Base-by-base conservation (phyloP, 1,284 basidiomycete species). In the Leucoagaricus sp. region DNA sequence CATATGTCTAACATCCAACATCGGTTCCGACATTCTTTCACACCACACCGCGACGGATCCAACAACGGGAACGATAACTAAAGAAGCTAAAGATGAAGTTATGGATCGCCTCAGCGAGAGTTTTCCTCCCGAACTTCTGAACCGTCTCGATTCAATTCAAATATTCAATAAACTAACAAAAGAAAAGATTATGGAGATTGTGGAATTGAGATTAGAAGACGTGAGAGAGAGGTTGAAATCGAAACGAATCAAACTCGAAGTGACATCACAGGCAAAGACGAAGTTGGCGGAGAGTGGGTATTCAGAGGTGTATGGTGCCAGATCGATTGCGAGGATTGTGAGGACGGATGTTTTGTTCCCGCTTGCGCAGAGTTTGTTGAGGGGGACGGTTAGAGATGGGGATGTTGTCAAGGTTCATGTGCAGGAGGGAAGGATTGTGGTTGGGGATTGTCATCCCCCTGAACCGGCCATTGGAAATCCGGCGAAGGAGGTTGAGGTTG, bases 41-140 rank as follows among this genome's bases (percentile, higher is more conserved):
- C 83, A 89, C 61, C 73, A 81, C 1, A 81, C 82, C 0, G 82
- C 93, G 0, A 88, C 83, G 29, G 81, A 85, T 51, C 69, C 69
- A 41, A 78, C 88, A 42, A 15, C 13, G 1, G 94, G 94, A 1
- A 69, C 82, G 1, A 82, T 96, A 17, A 90, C 85, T 0, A 67
- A 77, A 1, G 74, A 78, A 49, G 87, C 93, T 12, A 83, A 81
- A 52, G 69, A 80, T 4, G 79, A 85, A 59, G 93, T 98, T n/a
- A 75, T 96, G 21, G 81, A 84, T 57, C 81, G 89, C 29, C 91
- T 93, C 0, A 76, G 84, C 4, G 83, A 85, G 58, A 86, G 87
- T 71, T 96, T 96, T 80, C 87, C 93, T 15, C 95, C 95, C 0
- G 95, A 98, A 71, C 80, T 98, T 1, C 80, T 95, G 57, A 96